Evolutionary conservation across 2,329 filamentous ascomycete species (phyloP).

Genomic region (Alternaria alternata): DNA sequence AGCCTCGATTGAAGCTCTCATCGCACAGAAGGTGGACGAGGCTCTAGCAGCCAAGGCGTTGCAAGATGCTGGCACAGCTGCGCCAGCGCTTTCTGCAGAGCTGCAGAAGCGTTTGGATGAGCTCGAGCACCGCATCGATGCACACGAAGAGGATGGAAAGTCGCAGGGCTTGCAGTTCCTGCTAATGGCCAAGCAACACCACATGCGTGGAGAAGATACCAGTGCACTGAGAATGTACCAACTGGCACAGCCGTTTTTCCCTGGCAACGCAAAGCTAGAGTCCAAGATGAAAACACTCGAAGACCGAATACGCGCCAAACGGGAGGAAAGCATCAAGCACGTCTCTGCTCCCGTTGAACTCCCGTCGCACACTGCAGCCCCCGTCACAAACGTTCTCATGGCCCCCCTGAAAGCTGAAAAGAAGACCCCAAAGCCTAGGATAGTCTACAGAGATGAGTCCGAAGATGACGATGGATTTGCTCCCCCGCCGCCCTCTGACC

Average conservation of each 20-base stretch:
- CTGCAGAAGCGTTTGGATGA: constrained; percentile 83
- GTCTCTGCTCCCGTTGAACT: constrained; percentile 21
- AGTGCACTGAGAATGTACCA: constrained; percentile 87
- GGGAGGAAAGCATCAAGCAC: constrained; percentile 36
- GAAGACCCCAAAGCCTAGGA: constrained; percentile 31
- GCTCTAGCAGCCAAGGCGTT: constrained; percentile 79
- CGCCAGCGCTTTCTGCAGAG: constrained; percentile 71
- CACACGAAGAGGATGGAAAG: constrained; percentile 72
- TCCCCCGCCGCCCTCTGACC: constrained; percentile 45
- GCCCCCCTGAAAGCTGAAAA: constrained; percentile 42
- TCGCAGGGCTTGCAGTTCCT: constrained; percentile 85
- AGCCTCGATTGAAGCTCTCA: constrained; percentile 86
- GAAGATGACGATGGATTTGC: constrained; percentile 55
- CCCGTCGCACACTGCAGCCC: constrained; percentile 24
- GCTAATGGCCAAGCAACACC: constrained; percentile 91
- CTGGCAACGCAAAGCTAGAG: constrained; percentile 78
- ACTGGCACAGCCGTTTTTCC: constrained; percentile 83
- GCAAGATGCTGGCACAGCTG: constrained; percentile 61
- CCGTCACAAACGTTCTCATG: constrained; percentile 48
- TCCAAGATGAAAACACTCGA: constrained; percentile 64
- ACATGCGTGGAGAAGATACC: constrained; percentile 79
- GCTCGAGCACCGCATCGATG: constrained; percentile 84
- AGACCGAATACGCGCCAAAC: constrained; percentile 58
- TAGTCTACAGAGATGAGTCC: constrained; percentile 23
- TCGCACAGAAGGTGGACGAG: constrained; percentile 90